A percentile compares a stretch with the other conserved stretches of the same genome.
Conservation (phyloP, 306 rosid genomes). For the Cucurbita pepo region DNA sequence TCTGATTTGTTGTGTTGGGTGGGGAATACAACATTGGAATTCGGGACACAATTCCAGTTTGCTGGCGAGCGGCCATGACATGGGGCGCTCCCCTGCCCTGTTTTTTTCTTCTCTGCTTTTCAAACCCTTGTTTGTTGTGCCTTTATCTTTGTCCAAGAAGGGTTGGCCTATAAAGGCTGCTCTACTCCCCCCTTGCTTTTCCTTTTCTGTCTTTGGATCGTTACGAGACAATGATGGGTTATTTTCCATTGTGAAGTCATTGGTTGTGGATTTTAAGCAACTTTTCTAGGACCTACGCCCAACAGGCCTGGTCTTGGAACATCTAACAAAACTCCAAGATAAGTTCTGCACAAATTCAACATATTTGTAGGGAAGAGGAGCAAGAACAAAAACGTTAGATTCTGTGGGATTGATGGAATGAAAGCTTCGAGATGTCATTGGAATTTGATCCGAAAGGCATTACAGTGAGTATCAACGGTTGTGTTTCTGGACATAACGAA, state of each 20-base stretch:
- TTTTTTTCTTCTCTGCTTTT: not conserved
- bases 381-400: not conserved
- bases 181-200: not conserved
- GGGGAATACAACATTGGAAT: not conserved
- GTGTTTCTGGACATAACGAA: no score
- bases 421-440: not conserved
- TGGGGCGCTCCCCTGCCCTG: not conserved
- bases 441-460: not conserved
- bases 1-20: not conserved
- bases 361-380: not conserved
- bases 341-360: no score
- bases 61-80: not conserved
- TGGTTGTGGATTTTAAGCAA: no score
- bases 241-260: not conserved
- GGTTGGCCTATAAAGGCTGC: constrained; percentile 23
- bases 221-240: not conserved
- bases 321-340: not conserved
- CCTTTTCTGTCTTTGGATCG: not conserved
- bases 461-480: no score
- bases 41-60: not conserved
- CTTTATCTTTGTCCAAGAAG: constrained; percentile 15
- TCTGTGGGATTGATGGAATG: not conserved
- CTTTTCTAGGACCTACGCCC: not conserved
- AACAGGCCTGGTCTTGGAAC: not conserved
- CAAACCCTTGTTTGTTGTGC: constrained; percentile 33